These are phyloP conservation scores for Diaporthe sp. DNA, from an alignment of 2,329 filamentous ascomycete species.

Conservation along the genomic window DNA sequence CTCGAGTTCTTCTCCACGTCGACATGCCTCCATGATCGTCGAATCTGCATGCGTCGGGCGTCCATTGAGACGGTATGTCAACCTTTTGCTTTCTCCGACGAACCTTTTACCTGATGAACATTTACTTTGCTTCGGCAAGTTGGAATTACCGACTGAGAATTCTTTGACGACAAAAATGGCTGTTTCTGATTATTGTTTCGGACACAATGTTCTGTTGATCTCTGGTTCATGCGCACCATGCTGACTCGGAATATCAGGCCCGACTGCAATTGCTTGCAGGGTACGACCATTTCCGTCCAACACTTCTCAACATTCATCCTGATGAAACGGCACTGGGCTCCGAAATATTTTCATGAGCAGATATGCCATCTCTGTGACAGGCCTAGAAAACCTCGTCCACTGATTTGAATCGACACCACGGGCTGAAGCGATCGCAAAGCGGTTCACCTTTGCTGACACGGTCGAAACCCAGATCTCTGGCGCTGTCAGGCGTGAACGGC, in stretches of 20 bases:
- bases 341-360: constrained; percentile 79
- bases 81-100: neutral
- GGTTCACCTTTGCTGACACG: constrained; percentile 19
- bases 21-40: neutral
- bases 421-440: neutral
- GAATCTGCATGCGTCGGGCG: constrained; percentile 4
- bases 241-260: constrained; percentile 36
- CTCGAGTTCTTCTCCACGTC: constrained; percentile 12
- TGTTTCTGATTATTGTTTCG: constrained; percentile 74
- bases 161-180: constrained; percentile 87
- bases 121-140: constrained; percentile 76
- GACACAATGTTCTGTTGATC: constrained; percentile 38
- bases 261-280: constrained; percentile 33
- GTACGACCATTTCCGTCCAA: constrained; percentile 26
- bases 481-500: neutral
- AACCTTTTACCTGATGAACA: constrained; percentile 69
- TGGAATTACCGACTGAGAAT: constrained; percentile 97
- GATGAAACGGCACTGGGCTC: constrained; percentile 99
- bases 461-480: neutral
- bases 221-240: constrained; percentile 27
- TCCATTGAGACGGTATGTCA: constrained; percentile 39
- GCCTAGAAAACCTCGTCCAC: constrained; percentile 99
- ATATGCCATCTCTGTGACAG: constrained; percentile 94
- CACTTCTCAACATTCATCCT: constrained; percentile 53
- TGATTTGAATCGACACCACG: constrained; percentile 62